These are phyloP conservation scores for Monosporascus sp. DNA, from an alignment of 2,329 filamentous ascomycete species.

Conservation along the genomic window DNA sequence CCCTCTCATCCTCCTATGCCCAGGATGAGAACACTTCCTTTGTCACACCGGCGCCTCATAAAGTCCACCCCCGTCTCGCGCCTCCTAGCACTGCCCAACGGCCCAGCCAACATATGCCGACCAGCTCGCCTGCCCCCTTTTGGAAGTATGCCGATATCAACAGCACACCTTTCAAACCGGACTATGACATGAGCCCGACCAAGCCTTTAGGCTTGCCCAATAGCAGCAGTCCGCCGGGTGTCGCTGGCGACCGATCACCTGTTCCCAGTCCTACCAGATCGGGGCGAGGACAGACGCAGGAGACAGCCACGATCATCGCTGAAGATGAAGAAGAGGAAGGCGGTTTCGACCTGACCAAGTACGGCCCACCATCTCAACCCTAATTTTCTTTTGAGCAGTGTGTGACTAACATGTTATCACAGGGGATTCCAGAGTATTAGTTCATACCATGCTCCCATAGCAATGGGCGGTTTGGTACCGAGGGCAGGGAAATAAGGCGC, in stretches of 20 bases:
- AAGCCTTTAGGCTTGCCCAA: conserved; percentile 41
- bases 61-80: conserved; percentile 67
- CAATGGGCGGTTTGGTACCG: conserved; percentile 5
- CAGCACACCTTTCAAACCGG: conserved; percentile 60
- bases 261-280: conserved; percentile 46
- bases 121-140: conserved; percentile 78
- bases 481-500: neutral
- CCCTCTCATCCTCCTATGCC: conserved; percentile 56
- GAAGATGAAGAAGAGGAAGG: conserved; percentile 42
- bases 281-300: conserved; percentile 19
- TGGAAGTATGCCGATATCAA: conserved; percentile 80
- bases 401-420: neutral
- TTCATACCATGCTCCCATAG: conserved; percentile 47
- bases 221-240: conserved; percentile 55
- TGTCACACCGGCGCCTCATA: conserved; percentile 67
- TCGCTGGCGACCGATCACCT: conserved; percentile 42
- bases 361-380: conserved; percentile 25
- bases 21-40: conserved; percentile 58
- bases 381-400: neutral
- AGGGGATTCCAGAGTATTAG: conserved; percentile 63
- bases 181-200: conserved; percentile 52
- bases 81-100: conserved; percentile 77
- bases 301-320: conserved; percentile 14
- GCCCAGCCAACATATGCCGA: conserved; percentile 80
- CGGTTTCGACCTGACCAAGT: conserved; percentile 57